These are phyloP conservation scores for Globisporangium cylindrosporum DNA, from an alignment of 352 stramenopile genomes.

Conservation along the genomic window DNA sequence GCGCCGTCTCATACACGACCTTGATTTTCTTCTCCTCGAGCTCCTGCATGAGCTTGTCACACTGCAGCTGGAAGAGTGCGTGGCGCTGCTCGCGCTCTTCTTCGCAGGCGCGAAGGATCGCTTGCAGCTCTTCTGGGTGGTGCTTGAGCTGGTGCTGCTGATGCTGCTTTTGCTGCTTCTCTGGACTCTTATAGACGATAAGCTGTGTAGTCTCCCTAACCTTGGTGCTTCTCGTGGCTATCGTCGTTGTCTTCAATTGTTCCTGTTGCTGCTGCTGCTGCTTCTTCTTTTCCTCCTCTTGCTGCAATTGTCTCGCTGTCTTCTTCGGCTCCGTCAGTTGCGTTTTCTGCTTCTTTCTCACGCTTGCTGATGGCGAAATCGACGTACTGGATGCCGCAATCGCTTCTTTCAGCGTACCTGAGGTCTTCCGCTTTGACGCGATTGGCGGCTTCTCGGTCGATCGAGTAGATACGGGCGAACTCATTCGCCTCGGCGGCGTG, in stretches of 20 bases:
- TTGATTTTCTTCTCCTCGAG: conserved; percentile 23
- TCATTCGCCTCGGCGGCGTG: not conserved
- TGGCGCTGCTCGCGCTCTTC: conserved; percentile 21
- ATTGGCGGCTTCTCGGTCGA: conserved; percentile 10
- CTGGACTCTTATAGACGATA: not conserved
- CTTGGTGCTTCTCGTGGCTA: not conserved
- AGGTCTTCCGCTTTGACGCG: conserved; percentile 18
- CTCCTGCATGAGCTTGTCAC: conserved; percentile 21
- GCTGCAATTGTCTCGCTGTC: not conserved
- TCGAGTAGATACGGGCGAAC: not conserved
- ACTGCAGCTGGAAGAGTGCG: conserved; percentile 19
- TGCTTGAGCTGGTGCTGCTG: not conserved
- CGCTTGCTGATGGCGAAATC: not conserved
- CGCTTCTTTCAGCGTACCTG: conserved; percentile 3
- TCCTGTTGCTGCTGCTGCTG: not conserved
- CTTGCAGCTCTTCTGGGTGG: conserved; percentile 12
- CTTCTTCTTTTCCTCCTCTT: conserved; percentile 3
- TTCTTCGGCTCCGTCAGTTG: conserved; percentile 3
- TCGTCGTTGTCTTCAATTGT: not conserved
- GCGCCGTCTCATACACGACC: conserved; percentile 19
- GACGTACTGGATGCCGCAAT: not conserved
- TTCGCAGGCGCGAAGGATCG: conserved; percentile 15
- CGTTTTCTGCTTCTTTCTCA: conserved; percentile 10
- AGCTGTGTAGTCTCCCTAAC: not conserved
- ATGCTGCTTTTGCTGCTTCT: not conserved